Evolutionary conservation across 495 filamentous ascomycete genomes (phyloP), one percentile per base, ranked within the genome.

Genomic region (Eremomyces bilateralis): DNA sequence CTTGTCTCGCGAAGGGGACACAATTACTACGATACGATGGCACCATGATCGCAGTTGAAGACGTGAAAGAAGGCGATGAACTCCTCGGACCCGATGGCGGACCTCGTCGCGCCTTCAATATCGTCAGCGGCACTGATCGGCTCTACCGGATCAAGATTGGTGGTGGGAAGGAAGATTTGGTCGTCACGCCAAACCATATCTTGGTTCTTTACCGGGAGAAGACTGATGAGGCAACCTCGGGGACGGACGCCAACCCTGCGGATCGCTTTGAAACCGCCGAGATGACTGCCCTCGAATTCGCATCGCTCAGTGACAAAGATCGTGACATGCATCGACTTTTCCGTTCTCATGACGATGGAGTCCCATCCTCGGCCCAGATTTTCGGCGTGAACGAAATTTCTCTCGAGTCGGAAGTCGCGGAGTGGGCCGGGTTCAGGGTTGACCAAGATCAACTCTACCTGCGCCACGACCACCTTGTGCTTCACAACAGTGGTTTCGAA

Each of bases 401-500:
- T 5, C 56, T 63, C 16, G 55, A 61, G 34, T 16, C 41, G 15
- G 49, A 56, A 27, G 13, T 45, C 6, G 57, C 51, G 10, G 42
- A 51, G 20, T 60, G 57, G 57, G 54, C 57, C 13, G 57, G 57
- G 32, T 60, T 60, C 50, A 50, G 57, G 20, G 57, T 60, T 20
- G 57, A 64, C 41, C 40, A 60, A 41, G 60, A 64, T 40, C 60
- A 64, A 35, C 58, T 62, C 25, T 64, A 64, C 34, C 38, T 62
- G 31, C 57, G 60, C 20, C 55, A 62, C 34, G 57, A 63, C 37
- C 50, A 60, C 36, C 43, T 63, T 38, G 49, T 58, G 31, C 41
- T 64, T 45, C 52, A 57, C 42, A 60, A 60, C 48, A n/a, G n/a
- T n/a, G n/a, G n/a, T n/a, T n/a, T n/a, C 37, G 73, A 80, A 48